Base-by-base conservation (phyloP, 2,329 filamentous ascomycete species). In the Didymella exigua region DNA sequence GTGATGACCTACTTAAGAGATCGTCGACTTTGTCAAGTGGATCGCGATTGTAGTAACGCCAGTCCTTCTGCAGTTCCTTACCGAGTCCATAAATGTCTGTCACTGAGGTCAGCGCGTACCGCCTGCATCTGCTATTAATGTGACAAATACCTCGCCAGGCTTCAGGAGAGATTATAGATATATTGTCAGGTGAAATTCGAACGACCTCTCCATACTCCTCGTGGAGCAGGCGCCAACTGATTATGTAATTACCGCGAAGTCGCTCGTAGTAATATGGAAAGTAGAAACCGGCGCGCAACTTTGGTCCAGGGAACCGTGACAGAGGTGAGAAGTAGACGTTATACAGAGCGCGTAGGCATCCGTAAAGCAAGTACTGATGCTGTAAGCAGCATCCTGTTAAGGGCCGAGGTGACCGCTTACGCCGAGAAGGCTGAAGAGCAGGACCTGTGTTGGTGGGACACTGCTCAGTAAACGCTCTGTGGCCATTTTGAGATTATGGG, bases 251-350 rank as follows among this genome's bases (percentile, higher is more conserved):
- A 8, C 43, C 45, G 1, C 29, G 23, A 13, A 30, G 23, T 36
- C 29, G 31, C 11, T 40, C 31, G 24, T 34, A 38, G 13, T 41
- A 56, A 27, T 62, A 64, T 13, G 56, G 53, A 30, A 33, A 29
- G 23, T 43, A 18, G 42, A 56, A 45, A 14, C 21, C 29, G 21
- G 49, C 16, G n/a, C 29, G 29, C 30, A 50, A 30, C 18, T 45
- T 55, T 4, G 57, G 57, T 2, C 57, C 53, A 3, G 57, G 57
- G 29, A 59, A 44, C 9, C 31, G 47, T 1, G 49, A 27, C 19
- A 60, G 23, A 16, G 57, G 57, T 19, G 56, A 54, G 19, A 54
- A 24, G 24, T 30, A 49, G 14, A 57, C n/a, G 37, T 54, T 49
- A 43, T 60, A 51, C 8, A 40, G 14, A 11, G 5, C 14, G 14